A percentile compares a stretch with the other conserved stretches of the same genome.
phyloP scores from a whole-genome alignment of 108 stramenopile genomes.

The Epithemia pelagica region DNA sequence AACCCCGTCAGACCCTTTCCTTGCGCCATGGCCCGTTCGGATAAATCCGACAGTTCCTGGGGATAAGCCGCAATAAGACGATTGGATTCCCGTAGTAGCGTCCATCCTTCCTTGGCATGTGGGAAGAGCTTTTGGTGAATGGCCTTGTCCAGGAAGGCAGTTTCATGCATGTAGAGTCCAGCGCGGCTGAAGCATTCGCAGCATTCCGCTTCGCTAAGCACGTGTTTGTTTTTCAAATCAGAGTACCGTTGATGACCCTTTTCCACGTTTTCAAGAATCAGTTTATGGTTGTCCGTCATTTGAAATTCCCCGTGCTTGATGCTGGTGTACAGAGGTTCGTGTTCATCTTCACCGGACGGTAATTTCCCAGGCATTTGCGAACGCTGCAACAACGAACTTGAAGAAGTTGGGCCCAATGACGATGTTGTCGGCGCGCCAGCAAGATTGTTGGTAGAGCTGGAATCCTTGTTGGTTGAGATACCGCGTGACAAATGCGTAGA shows the following conservation, averaged over 20 bases:
- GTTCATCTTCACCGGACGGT: too few species aligned
- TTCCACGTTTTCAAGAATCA: too few species aligned
- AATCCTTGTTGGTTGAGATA: too few species aligned
- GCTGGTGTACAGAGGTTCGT: too few species aligned
- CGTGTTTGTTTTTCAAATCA: neutral
- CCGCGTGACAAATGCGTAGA: too few species aligned
- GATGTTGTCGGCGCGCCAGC: too few species aligned
- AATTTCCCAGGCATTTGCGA: too few species aligned
- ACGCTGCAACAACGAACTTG: too few species aligned
- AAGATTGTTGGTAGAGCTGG: too few species aligned
- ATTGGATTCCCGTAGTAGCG: neutral
- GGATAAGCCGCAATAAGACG: neutral
- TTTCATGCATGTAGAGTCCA: neutral
- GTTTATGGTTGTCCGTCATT: too few species aligned
- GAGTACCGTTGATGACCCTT: neutral
- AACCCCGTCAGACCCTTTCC: neutral
- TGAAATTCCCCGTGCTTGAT: too few species aligned
- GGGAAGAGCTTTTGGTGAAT: neutral
- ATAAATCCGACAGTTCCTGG: neutral
- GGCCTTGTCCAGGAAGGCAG: neutral
- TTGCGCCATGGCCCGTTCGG: neutral
- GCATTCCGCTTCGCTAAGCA: neutral
- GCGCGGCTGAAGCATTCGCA: neutral
- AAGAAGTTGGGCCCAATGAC: too few species aligned
- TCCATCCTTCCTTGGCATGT: constrained; percentile 1